Conservation (phyloP, 75 land plant genomes). For the Selaginella moellendorffii region DNA sequence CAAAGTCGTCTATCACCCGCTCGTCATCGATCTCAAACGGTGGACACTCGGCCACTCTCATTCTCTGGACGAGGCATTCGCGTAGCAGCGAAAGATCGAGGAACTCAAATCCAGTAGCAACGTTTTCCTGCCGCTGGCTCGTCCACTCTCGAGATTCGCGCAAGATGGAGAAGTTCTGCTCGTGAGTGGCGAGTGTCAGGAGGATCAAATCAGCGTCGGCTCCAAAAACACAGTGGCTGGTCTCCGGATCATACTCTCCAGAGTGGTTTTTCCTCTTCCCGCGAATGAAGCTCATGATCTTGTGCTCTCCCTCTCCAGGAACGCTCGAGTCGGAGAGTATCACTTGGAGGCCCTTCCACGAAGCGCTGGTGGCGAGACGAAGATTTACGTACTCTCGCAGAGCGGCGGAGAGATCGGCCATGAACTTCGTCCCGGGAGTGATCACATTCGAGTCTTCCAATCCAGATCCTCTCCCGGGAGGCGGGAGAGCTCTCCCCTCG, state of each 20-base stretch:
- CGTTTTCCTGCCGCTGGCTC: not conserved
- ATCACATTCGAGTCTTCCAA: not conserved
- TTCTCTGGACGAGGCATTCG: not conserved
- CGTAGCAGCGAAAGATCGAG: not conserved
- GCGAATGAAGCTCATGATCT: not conserved
- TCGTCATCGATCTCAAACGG: not conserved
- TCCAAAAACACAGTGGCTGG: not conserved
- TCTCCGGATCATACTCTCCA: not conserved
- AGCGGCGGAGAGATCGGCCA: not conserved
- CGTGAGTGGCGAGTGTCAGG: not conserved
- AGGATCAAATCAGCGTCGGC: not conserved
- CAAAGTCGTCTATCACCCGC: not conserved
- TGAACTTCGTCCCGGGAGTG: not conserved
- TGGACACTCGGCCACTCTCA: too few relatives aligned
- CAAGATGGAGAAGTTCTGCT: not conserved
- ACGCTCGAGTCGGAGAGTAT: not conserved
- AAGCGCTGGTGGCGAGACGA: not conserved
- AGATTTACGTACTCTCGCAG: not conserved
- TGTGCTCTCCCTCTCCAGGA: not conserved
- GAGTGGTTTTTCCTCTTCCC: not conserved
- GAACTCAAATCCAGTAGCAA: not conserved
- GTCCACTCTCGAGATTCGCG: not conserved
- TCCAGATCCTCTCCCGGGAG: not conserved
- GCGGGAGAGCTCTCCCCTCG: not conserved
- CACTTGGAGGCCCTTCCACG: not conserved